Evolutionary conservation across 139 green algal genomes (phyloP).

Genomic region (Pleodorina starrii): DNA sequence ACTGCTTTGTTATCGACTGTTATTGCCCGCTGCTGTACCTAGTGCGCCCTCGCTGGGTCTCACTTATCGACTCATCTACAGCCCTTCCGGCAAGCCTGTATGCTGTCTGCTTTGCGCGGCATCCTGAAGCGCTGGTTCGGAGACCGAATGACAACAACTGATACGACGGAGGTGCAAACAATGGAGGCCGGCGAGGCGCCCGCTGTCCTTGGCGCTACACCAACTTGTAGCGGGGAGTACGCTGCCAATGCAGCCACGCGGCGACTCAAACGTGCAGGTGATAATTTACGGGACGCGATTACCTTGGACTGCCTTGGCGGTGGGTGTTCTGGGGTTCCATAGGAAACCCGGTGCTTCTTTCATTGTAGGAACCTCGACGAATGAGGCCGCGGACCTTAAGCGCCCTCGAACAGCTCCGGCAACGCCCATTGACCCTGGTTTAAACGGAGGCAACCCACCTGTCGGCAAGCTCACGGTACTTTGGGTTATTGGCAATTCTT

Average conservation of each 20-base stretch:
- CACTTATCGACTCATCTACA: too few relatives aligned
- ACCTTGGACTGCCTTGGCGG: neutral
- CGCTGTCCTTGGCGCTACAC: neutral
- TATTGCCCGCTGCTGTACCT: too few relatives aligned
- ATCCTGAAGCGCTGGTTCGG: constrained; percentile 20
- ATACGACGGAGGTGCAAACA: constrained; percentile 31
- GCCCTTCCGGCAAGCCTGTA: too few relatives aligned
- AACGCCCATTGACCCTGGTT: neutral
- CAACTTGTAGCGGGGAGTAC: constrained; percentile 6
- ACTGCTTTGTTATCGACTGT: too few relatives aligned
- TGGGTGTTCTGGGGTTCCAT: neutral
- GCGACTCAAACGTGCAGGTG: constrained; percentile 23
- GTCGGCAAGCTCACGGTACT: neutral
- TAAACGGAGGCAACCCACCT: neutral
- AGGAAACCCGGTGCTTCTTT: neutral
- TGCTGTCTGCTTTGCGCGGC: constrained; percentile 4
- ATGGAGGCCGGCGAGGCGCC: neutral
- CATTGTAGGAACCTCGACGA: neutral
- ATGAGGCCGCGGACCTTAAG: constrained; percentile 5
- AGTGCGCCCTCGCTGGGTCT: too few relatives aligned
- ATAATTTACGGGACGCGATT: neutral
- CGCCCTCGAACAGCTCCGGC: constrained; percentile 19
- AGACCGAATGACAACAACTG: too few relatives aligned
- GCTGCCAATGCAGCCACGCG: neutral
- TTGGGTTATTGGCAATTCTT: neutral